These are phyloP conservation scores for Chenopodium quinoa DNA, from an alignment of 148 eudicot genomes.

Conservation along the genomic window DNA sequence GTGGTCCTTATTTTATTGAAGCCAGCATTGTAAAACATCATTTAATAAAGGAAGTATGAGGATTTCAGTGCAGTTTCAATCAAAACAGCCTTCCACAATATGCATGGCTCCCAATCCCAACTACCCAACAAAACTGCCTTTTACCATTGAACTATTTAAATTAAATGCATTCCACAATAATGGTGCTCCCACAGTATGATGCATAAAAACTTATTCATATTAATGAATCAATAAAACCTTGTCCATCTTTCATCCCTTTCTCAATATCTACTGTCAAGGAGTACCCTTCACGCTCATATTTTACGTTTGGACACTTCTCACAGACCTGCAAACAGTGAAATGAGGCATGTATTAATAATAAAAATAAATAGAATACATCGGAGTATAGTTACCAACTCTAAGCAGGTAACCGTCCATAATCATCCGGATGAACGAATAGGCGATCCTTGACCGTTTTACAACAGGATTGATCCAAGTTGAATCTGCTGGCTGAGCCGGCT, in stretches of 20 bases:
- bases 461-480: too few relatives aligned
- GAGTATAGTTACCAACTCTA: too few relatives aligned
- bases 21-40: neutral
- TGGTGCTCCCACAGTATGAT: neutral
- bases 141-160: neutral
- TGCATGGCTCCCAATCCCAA: neutral
- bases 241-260: constrained; percentile 98
- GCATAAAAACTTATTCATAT: neutral
- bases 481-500: too few relatives aligned
- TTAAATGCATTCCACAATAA: neutral
- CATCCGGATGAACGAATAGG: too few relatives aligned
- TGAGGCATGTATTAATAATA: constrained; percentile 7
- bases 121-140: neutral
- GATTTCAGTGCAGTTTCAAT: neutral
- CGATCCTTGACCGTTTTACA: too few relatives aligned
- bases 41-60: neutral
- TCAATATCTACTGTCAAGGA: constrained; percentile 91
- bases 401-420: too few relatives aligned
- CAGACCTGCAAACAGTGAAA: constrained; percentile 61
- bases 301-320: constrained; percentile 88
- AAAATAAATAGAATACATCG: neutral
- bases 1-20: neutral
- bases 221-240: constrained; percentile 34
- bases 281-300: constrained; percentile 85
- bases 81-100: neutral